A percentile compares a stretch with the other conserved stretches of the same genome.
Evolutionary conservation across 345 rosid genomes (phyloP).

Genomic region (Rhizophora apiculata): DNA sequence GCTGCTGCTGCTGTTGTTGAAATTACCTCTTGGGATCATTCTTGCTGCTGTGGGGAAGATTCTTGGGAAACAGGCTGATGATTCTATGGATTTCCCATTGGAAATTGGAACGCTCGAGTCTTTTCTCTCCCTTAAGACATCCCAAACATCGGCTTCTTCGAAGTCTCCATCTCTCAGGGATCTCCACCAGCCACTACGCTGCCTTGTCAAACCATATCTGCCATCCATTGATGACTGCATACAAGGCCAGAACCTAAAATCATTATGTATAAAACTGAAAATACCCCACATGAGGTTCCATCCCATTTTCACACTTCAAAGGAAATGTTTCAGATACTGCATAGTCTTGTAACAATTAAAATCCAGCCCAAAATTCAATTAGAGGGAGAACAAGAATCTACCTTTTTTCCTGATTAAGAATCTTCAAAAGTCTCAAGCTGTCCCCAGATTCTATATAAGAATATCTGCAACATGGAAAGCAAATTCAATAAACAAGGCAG

Average conservation of each 20-base stretch:
- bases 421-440: conserved; percentile 1
- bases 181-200: conserved; percentile 29
- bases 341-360: not conserved
- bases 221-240: conserved; percentile 22
- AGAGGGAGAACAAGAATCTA: conserved; percentile 12
- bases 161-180: conserved; percentile 39
- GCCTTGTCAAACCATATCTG: conserved; percentile 18
- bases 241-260: not conserved
- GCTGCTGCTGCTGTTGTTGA: conserved; percentile 17
- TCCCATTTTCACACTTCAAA: conserved; percentile 12
- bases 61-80: conserved; percentile 29
- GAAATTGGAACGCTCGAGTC: conserved; percentile 18
- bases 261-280: not conserved
- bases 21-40: conserved; percentile 42
- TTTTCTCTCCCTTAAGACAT: conserved; percentile 30
- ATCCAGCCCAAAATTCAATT: not conserved
- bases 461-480: conserved; percentile 34
- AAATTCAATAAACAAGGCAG: conserved; percentile 1
- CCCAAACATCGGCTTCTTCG: conserved; percentile 47
- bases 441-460: conserved; percentile 15
- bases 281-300: not conserved
- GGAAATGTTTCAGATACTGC: not conserved
- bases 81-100: conserved; percentile 16
- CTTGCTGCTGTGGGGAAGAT: conserved; percentile 43
- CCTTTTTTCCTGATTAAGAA: conserved; percentile 24